Evolutionary conservation across 2,329 filamentous ascomycete genomes (phyloP), one percentile per base, ranked within the genome.

Genomic region (Cordyceps tenuipes): DNA sequence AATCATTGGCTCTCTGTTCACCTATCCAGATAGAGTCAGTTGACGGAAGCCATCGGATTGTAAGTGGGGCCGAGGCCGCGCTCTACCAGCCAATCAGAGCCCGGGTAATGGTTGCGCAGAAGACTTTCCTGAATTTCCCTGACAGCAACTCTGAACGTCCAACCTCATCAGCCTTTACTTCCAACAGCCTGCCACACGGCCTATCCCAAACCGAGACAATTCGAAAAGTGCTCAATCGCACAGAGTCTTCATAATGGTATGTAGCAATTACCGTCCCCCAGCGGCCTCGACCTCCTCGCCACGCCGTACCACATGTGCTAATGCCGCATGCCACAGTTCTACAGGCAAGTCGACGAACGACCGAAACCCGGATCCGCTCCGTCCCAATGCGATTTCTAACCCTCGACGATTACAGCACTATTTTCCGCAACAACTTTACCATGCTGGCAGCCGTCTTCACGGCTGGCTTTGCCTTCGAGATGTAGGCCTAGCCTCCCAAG

Each of bases 401-500:
- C 57, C 44, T 23, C 49, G 36, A 19, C 31, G 26, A 39, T 23
- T 63, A 66, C 76, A 97, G 94, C 81, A 76, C 85, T 71, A 71
- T 97, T 68, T 87, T 97, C 82, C 87, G 88, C 76, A 87, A 83
- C 73, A 99, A 99, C 82, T 88, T 83, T 69, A 81, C 88, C 74
- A 96, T 96, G 85, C 81, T 99, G 70, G 87, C 85, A 67, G 82
- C 86, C 65, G 89, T 99, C 72, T 99, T 99, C 75, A 83, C 80
- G 67, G 82, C 85, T 66, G 93, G 92, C 67, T 99, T 99, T 73
- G 90, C 82, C 65, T 91, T 96, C 73, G 91, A 97, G 81, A 83
- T 99, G 94, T 99, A 85, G 72, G 90, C 39, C 78, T 64, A 36
- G 60, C 23, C 49, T 52, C 51, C 63, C 59, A 60, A 63, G 61